Evolutionary conservation across 1,284 basidiomycete species (phyloP), one percentile per base, ranked within the genome.

Genomic region (Ustilago sp.): DNA sequence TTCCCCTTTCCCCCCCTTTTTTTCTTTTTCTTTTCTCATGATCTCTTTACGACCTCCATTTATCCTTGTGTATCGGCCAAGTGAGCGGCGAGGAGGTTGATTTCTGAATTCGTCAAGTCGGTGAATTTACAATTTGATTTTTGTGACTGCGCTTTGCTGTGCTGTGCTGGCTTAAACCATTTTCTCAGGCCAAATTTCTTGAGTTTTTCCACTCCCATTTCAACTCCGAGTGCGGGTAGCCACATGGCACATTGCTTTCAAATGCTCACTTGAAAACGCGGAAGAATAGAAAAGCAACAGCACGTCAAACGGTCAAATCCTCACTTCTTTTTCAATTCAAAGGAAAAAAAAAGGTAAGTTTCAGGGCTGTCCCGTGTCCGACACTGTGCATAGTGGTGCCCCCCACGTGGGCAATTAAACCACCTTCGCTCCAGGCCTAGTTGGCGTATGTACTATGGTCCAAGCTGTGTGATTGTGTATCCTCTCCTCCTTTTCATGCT

Each of bases 201-300:
- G 34, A 43, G 28, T 45, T 61, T 61, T 61, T 61, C 59, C 59
- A 60, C 59, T 50, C 38, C 35, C 17, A 12, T 38, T 32, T 47
- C 35, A 41, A 47, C 59, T 32, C 59, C 59, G 59, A 61, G 59
- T 35, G 59, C 39, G 50, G 51, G 15, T 53, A n/a, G 38, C 50
- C 59, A 52, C 58, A 34, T 39, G 48, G 23, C 45, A 6, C 2
- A 12, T 28, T 4, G 12, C 28, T 50, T 32, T 50, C 8, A 23
- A 50, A 4, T 50, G 28, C 5, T 5, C 48, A 50, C 31, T 50
- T 50, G 23, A 50, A 50, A 50, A 5, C 5, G 7, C 7, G 15
- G 19, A 15, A 45, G 23, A 15, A 7, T 6, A 45, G n/a, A 45
- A 9, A 45, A 8, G 17, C 5, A 11, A 19, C n/a, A 45, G 11